Evolutionary conservation across 2,329 filamentous ascomycete genomes (phyloP).

Genomic region (Paracamarosporium sp.): DNA sequence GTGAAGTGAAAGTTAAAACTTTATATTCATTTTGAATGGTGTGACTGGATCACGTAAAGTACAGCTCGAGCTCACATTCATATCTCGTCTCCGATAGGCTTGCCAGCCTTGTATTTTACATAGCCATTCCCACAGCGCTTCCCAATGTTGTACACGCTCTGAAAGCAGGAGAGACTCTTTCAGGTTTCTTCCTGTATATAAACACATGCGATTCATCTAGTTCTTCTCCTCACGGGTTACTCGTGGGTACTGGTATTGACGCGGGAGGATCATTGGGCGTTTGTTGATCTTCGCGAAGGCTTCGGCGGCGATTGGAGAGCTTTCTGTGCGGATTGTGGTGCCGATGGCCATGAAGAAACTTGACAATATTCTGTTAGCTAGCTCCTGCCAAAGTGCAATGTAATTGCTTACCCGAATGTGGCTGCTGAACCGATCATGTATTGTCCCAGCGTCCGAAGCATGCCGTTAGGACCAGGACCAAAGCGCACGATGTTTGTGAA

Average conservation of each 20-base stretch:
- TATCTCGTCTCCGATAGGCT: not conserved
- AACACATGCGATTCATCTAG: slow-evolving; percentile 16
- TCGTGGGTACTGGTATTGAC: slow-evolving; percentile 38
- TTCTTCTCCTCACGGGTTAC: slow-evolving; percentile 34
- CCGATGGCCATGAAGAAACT: slow-evolving; percentile 99
- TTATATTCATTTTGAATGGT: not conserved
- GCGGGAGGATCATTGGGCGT: slow-evolving; percentile 72
- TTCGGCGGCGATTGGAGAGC: slow-evolving; percentile 75
- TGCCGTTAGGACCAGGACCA: slow-evolving; percentile 89
- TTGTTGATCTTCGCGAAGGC: slow-evolving; percentile 75
- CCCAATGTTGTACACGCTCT: not conserved
- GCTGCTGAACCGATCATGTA: slow-evolving; percentile 96
- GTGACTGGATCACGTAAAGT: not conserved
- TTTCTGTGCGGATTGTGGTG: slow-evolving; percentile 92
- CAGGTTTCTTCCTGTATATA: not conserved
- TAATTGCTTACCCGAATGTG: slow-evolving; percentile 81
- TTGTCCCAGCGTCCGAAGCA: slow-evolving; percentile 92
- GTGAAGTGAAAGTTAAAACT: not conserved
- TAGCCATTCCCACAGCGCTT: not conserved
- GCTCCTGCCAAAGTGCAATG: not conserved
- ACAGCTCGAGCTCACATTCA: not conserved
- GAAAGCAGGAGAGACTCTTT: not conserved
- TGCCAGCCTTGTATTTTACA: not conserved
- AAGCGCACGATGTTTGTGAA: slow-evolving; percentile 95
- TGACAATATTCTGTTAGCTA: slow-evolving; percentile 22